Percentiles rank a stretch among this genome's conserved stretches.
These are phyloP conservation scores for Tuber borchii DNA, from an alignment of 495 filamentous ascomycete genomes.

Conservation along the genomic window DNA sequence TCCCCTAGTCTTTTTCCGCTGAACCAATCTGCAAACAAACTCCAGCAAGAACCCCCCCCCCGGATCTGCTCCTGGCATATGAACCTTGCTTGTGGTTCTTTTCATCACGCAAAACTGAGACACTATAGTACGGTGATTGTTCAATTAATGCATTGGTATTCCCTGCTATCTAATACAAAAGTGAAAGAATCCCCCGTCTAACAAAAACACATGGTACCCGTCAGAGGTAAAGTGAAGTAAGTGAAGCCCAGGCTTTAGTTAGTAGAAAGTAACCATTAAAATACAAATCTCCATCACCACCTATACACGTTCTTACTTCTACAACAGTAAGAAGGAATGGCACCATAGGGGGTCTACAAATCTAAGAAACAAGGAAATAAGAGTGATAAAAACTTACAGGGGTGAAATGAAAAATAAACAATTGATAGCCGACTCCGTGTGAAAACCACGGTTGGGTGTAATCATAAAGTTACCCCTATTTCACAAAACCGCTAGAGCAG, in stretches of 20 bases:
- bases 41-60: too few relatives aligned
- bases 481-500: neutral
- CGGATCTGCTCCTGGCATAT: too few relatives aligned
- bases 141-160: neutral
- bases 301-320: neutral
- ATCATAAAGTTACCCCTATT: neutral
- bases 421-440: neutral
- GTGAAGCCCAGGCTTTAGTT: neutral
- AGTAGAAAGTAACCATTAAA: conserved; percentile 2
- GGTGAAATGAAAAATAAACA: neutral
- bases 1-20: too few relatives aligned
- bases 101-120: neutral
- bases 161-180: neutral
- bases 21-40: too few relatives aligned
- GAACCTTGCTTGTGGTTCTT: neutral
- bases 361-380: conserved; percentile 1
- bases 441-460: neutral
- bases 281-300: neutral
- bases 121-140: neutral
- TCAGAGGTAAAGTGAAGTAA: neutral
- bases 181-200: neutral
- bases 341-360: neutral
- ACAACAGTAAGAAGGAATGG: neutral
- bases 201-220: neutral
- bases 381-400: neutral